Conservation (phyloP, 805 yeast genomes). For the Metschnikowia corniflorae region DNA sequence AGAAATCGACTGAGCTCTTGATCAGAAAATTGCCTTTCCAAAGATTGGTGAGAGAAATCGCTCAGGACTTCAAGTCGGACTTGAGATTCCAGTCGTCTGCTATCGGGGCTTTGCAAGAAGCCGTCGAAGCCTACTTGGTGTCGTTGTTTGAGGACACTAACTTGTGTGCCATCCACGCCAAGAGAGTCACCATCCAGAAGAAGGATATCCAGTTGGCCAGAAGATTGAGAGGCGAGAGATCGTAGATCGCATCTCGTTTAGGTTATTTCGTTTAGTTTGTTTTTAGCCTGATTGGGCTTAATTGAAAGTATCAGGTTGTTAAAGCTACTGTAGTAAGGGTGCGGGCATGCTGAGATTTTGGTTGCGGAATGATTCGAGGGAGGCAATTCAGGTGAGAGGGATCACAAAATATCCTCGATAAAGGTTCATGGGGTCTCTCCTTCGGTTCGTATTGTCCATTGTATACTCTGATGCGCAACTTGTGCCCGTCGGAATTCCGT, state of each 20-base stretch:
- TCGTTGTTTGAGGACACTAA: conserved; percentile 45
- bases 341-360: too few relatives aligned
- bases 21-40: conserved; percentile 47
- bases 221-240: conserved; percentile 47
- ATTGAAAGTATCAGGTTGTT: too few relatives aligned
- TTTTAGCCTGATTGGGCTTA: too few relatives aligned
- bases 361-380: too few relatives aligned
- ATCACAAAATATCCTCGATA: too few relatives aligned
- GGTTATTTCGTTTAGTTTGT: too few relatives aligned
- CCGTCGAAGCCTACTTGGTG: conserved; percentile 46
- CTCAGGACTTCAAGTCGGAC: conserved; percentile 45
- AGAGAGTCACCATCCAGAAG: conserved; percentile 47
- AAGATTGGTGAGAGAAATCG: conserved; percentile 46
- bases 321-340: too few relatives aligned
- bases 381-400: too few relatives aligned
- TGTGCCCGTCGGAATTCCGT: conserved; percentile 5
- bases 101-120: conserved; percentile 45
- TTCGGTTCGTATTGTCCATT: too few relatives aligned
- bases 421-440: too few relatives aligned
- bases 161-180: conserved; percentile 47
- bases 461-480: too few relatives aligned
- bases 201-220: conserved; percentile 47
- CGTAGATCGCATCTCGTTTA: too few relatives aligned
- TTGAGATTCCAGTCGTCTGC: conserved; percentile 46
- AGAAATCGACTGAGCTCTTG: conserved; percentile 43